A percentile compares a stretch with the other conserved stretches of the same genome.
These are phyloP conservation scores for Globisporangium cederbergense DNA, from an alignment of 352 stramenopile species.

Conservation along the genomic window DNA sequence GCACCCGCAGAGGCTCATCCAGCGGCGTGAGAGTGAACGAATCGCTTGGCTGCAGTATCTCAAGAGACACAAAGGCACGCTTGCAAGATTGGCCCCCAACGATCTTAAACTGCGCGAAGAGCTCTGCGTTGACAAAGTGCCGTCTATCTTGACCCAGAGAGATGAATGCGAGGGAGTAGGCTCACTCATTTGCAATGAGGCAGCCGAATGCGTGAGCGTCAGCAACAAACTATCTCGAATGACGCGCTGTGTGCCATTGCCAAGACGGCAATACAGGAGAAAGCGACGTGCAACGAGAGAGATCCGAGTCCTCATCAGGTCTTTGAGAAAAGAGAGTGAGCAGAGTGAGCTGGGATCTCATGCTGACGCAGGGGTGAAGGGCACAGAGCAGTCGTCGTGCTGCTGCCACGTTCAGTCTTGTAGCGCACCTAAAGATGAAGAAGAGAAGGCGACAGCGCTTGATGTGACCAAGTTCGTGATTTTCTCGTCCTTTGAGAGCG, in stretches of 20 bases:
- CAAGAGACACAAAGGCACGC: neutral
- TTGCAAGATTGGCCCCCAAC: neutral
- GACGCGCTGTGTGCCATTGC: neutral
- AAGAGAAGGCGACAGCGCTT: neutral
- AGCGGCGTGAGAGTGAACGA: constrained; percentile 27
- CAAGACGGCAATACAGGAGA: neutral
- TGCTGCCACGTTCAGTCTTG: neutral
- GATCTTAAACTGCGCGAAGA: no score
- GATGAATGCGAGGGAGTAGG: neutral
- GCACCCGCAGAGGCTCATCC: constrained; percentile 30
- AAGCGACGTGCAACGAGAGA: neutral
- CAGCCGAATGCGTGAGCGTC: neutral
- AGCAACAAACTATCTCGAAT: neutral
- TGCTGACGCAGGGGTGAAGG: neutral
- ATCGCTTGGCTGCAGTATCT: neutral
- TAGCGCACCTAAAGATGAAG: neutral
- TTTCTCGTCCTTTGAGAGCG: constrained; percentile 4
- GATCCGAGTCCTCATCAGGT: neutral
- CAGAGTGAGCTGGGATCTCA: neutral
- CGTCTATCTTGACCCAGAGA: neutral
- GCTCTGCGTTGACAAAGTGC: neutral
- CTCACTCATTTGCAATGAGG: neutral
- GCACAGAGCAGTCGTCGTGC: neutral
- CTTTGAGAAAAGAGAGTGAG: neutral
- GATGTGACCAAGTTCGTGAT: neutral